Evolutionary conservation across 2,329 filamentous ascomycete genomes (phyloP).

Genomic region (Coniochaeta prunicola): DNA sequence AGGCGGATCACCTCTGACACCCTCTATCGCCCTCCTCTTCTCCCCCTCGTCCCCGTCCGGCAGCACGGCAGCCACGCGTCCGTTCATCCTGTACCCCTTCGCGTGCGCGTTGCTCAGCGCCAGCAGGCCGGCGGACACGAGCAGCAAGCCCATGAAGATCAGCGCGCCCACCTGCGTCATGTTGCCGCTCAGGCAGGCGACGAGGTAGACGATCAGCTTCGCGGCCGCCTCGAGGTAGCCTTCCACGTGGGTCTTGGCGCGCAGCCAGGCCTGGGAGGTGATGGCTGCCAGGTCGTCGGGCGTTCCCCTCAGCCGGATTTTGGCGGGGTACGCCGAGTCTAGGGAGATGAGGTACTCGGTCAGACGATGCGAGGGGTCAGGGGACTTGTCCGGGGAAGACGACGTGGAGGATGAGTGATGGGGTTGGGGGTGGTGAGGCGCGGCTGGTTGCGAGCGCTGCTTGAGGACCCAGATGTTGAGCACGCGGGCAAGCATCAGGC

Average conservation of each 20-base stretch:
- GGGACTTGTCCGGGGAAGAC: not conserved
- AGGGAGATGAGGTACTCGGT: conserved; percentile 46
- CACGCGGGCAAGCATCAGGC: conserved; percentile 45
- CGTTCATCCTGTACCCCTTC: conserved; percentile 42
- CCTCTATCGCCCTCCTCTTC: not conserved
- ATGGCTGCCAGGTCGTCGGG: conserved; percentile 52
- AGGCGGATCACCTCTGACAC: not conserved
- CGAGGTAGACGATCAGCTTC: conserved; percentile 51
- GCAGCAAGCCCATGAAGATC: conserved; percentile 41
- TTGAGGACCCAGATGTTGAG: conserved; percentile 52
- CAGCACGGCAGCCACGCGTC: conserved; percentile 32
- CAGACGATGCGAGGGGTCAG: conserved; percentile 14
- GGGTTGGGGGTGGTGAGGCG: conserved; percentile 10
- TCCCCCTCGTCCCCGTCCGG: conserved; percentile 5
- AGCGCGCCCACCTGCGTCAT: conserved; percentile 44
- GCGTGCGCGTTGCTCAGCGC: conserved; percentile 45
- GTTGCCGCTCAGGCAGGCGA: conserved; percentile 48
- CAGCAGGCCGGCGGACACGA: conserved; percentile 45
- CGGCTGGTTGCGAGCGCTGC: conserved; percentile 28
- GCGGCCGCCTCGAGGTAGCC: conserved; percentile 43
- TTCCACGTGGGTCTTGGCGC: conserved; percentile 40
- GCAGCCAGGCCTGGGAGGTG: conserved; percentile 50
- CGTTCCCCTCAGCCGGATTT: conserved; percentile 44
- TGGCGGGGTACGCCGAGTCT: conserved; percentile 29
- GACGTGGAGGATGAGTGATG: not conserved